Evolutionary conservation across 2,329 filamentous ascomycete genomes (phyloP).

Genomic region (Hypoxylon sp.): DNA sequence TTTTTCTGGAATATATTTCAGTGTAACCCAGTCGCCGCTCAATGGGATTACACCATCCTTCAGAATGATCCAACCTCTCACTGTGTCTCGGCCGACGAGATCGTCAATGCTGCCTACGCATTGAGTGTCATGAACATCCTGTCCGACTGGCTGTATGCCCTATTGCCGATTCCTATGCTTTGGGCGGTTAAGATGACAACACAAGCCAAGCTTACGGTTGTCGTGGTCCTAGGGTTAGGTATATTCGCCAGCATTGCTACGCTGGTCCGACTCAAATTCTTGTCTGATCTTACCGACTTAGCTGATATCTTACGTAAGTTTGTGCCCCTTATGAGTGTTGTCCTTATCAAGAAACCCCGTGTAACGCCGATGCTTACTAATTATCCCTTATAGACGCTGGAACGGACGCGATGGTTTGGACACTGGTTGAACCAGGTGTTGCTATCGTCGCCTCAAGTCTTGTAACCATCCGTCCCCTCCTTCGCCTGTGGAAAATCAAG

Average conservation of each 20-base stretch:
- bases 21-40: slow-evolving; percentile 64
- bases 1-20: slow-evolving; percentile 68
- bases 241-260: slow-evolving; percentile 70
- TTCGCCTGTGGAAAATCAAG: slow-evolving; percentile 63
- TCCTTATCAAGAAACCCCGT: background rate
- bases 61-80: slow-evolving; percentile 51
- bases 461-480: slow-evolving; percentile 68
- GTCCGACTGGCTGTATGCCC: slow-evolving; percentile 70
- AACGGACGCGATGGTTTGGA: slow-evolving; percentile 70
- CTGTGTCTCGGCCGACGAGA: slow-evolving; percentile 61
- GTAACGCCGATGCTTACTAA: slow-evolving; percentile 27
- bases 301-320: slow-evolving; percentile 65
- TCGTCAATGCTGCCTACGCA: slow-evolving; percentile 66
- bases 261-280: slow-evolving; percentile 65
- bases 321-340: background rate
- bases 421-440: slow-evolving; percentile 69
- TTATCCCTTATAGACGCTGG: slow-evolving; percentile 57
- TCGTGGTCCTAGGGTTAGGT: slow-evolving; percentile 64
- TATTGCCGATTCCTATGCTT: slow-evolving; percentile 68
- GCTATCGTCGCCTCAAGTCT: slow-evolving; percentile 69
- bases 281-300: slow-evolving; percentile 61
- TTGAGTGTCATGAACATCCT: slow-evolving; percentile 67
- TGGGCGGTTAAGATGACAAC: slow-evolving; percentile 68
- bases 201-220: slow-evolving; percentile 67
- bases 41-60: slow-evolving; percentile 68